Evolutionary conservation across 164 flowering plant species (phyloP), one percentile per base, ranked within the genome.

Genomic region (Nelumbo lutea): DNA sequence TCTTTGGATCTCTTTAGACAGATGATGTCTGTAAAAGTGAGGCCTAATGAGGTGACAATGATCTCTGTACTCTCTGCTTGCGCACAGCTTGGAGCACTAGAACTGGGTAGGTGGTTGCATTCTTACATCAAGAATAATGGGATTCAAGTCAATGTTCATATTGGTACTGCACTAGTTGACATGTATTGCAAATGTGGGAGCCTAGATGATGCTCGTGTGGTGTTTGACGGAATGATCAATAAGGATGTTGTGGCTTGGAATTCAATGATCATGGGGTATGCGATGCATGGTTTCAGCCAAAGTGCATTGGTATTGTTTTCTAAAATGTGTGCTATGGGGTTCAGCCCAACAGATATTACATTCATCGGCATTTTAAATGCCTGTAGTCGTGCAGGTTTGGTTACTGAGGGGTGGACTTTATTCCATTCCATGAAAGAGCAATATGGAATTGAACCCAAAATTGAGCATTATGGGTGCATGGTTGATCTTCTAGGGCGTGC

Each of bases 181-280:
- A 59, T 59, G 62, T 59, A 59, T 9, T 59, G 42, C 40, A 39
- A 59, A 38, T 59, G 62, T 59, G 62, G 62, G 9, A 59, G 39
- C 8, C 5, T 59, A 2, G 62, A 38, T 4, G 62, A 57, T 57
- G 42, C 62, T 59, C 42, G 5, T 39, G 7, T 15, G 40, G 62
- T 59, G 43, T 59, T 59, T 40, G 43, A 59, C 8, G 41, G 42
- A 13, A 59, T 39, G 40, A 38, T 6, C 10, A 38, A 39, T 9
- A 59, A 40, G 59, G 40, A 59, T 39, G 43, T 59, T 39, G 43
- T 59, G 39, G 62, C 42, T 40, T 59, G 62, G 13, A 59, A 38
- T 59, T 5, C 62, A 5, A 59, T 59, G 62, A 59, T 59, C 41
- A 13, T 59, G 42, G 62, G 62, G 43, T 59, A 15, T 39, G 42